phyloP scores from a whole-genome alignment of 257 asterid genomes.

The Eustoma russellianum region DNA sequence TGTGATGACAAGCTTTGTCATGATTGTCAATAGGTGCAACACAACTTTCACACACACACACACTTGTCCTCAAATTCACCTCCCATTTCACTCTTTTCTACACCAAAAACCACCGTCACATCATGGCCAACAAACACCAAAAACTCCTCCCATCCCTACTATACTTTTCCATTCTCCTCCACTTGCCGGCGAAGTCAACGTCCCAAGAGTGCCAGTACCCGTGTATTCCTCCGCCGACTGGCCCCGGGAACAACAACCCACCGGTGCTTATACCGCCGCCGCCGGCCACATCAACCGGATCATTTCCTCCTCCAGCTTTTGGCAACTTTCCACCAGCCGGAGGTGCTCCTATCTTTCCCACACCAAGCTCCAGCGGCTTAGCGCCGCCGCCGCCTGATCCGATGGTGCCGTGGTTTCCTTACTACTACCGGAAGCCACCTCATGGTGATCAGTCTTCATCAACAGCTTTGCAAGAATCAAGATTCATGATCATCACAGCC shows the following conservation, averaged over 20 bases:
- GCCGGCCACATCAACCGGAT: slow-evolving; percentile 31
- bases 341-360: slow-evolving; percentile 19
- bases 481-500: neutral
- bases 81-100: slow-evolving; percentile 18
- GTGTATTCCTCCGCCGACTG: slow-evolving; percentile 77
- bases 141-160: slow-evolving; percentile 26
- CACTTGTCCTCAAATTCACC: neutral
- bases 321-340: slow-evolving; percentile 27
- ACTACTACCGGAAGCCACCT: slow-evolving; percentile 58
- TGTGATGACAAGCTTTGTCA: too few relatives aligned
- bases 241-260: slow-evolving; percentile 52
- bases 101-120: slow-evolving; percentile 4
- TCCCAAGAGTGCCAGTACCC: slow-evolving; percentile 84
- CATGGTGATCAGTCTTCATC: slow-evolving; percentile 50
- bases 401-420: slow-evolving; percentile 75
- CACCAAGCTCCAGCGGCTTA: slow-evolving; percentile 22
- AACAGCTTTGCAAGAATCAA: slow-evolving; percentile 24
- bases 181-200: slow-evolving; percentile 30
- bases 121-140: slow-evolving; percentile 40
- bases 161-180: slow-evolving; percentile 19
- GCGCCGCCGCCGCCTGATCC: slow-evolving; percentile 75
- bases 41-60: too few relatives aligned
- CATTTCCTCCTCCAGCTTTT: slow-evolving; percentile 23
- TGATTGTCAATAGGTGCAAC: too few relatives aligned
- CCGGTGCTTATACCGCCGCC: slow-evolving; percentile 35